phyloP scores from a whole-genome alignment of 2,329 filamentous ascomycete genomes.

The Colletotrichum sp. region DNA sequence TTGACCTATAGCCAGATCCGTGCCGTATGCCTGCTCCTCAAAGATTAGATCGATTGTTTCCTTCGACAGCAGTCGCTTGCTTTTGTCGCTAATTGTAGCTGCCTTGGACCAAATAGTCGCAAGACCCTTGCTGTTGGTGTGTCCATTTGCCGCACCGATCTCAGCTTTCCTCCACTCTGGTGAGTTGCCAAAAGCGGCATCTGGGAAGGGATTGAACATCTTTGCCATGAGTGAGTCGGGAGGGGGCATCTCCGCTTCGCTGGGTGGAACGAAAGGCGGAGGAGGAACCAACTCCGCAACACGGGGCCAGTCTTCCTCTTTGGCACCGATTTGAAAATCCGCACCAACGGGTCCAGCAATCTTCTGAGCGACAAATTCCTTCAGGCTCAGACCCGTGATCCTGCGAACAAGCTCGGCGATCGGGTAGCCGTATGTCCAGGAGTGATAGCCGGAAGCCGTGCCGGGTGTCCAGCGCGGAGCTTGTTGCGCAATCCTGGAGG shows the following conservation, averaged over 20 bases:
- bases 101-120: slow-evolving; percentile 41
- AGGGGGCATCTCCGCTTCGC: slow-evolving; percentile 18
- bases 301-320: slow-evolving; percentile 45
- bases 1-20: slow-evolving; percentile 40
- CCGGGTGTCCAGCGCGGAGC: slow-evolving; percentile 50
- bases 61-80: slow-evolving; percentile 38
- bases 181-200: slow-evolving; percentile 21
- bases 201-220: slow-evolving; percentile 27
- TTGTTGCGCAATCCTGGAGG: slow-evolving; percentile 41
- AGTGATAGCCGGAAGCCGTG: slow-evolving; percentile 46
- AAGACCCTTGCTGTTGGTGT: slow-evolving; percentile 47
- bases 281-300: slow-evolving; percentile 37
- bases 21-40: slow-evolving; percentile 44
- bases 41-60: slow-evolving; percentile 49
- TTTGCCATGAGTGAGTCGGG: slow-evolving; percentile 30
- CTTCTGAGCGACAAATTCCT: slow-evolving; percentile 40
- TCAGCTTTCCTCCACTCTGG: slow-evolving; percentile 42
- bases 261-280: not conserved
- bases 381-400: slow-evolving; percentile 42
- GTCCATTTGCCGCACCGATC: slow-evolving; percentile 48
- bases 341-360: slow-evolving; percentile 46
- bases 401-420: slow-evolving; percentile 48
- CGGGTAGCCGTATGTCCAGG: slow-evolving; percentile 42
- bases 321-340: slow-evolving; percentile 50
- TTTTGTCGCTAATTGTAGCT: slow-evolving; percentile 23